Percentiles rank a stretch among this genome's conserved stretches.
phyloP scores from a whole-genome alignment of 2,329 filamentous ascomycete genomes.

The Aspergillus ustus region DNA sequence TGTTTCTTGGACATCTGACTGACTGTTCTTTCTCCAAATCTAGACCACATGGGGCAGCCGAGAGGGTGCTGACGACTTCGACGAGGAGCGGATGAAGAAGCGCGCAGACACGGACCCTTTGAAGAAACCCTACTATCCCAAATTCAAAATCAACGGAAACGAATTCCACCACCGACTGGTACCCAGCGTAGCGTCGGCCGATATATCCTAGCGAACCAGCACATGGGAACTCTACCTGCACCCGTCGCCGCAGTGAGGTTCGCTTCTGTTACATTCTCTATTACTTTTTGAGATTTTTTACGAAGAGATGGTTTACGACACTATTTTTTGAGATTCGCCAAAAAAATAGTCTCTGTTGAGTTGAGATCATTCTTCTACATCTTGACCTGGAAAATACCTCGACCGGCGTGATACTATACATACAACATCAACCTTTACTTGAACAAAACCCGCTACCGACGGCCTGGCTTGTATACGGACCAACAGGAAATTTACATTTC shows the following conservation, averaged over 20 bases:
- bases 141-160: slow-evolving; percentile 34
- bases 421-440: slow-evolving; percentile 4
- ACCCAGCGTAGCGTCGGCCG: slow-evolving; percentile 2
- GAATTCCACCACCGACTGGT: slow-evolving; percentile 12
- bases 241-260: neutral
- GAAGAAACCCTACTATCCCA: slow-evolving; percentile 39
- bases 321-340: neutral
- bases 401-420: neutral
- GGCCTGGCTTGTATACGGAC: slow-evolving; percentile 6
- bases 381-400: neutral
- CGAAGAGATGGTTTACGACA: slow-evolving; percentile 17
- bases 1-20: slow-evolving; percentile 10
- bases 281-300: slow-evolving; percentile 8
- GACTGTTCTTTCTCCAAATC: slow-evolving; percentile 3
- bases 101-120: slow-evolving; percentile 41
- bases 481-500: slow-evolving; percentile 8
- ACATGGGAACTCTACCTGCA: neutral
- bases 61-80: slow-evolving; percentile 85
- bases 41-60: slow-evolving; percentile 96
- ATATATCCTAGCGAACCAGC: slow-evolving; percentile 1
- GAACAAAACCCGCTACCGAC: slow-evolving; percentile 9
- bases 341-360: neutral
- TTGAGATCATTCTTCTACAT: no score
- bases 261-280: neutral
- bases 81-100: slow-evolving; percentile 68